Evolutionary conservation across 1,139 yeast genomes (phyloP), one percentile per base, ranked within the genome.

Genomic region (Candida freyschussii): DNA sequence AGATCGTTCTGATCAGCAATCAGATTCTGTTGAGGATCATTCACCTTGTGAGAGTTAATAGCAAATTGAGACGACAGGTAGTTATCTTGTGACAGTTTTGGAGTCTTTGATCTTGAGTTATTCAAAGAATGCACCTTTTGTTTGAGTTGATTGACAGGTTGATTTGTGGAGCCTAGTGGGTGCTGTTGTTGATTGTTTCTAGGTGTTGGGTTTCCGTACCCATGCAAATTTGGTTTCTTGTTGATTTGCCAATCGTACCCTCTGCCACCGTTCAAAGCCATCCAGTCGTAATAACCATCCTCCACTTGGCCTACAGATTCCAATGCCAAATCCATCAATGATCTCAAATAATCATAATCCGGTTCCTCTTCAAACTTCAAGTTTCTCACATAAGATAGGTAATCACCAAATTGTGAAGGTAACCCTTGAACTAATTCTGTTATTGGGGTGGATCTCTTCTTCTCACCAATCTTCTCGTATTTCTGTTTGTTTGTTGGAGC

Each of bases 181-280:
- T 13, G 12, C 26, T 44, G 50, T 22, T 44, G 45, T 15, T 33
- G 33, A 37, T 36, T 44, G 43, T 36, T 31, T 23, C 81, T 77
- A 15, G 83, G 83, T 43, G 72, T 76, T 22, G 84, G 84, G 47
- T 77, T 77, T 5, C 85, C 85, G 54, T 82, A 82, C 10, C 93
- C 93, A 57, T 82, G 91, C 40, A 82, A 60, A 48, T 82, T 82
- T 36, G 91, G 86, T 56, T 81, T 82, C 55, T 80, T 82, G 55
- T 81, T 82, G 44, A 81, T 73, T 6, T 82, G 65, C 17, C 82
- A 74, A 59, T 82, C 93, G 91, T 91, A 82, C 25, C 93, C 93
- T 53, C 74, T 72, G 33, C 93, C 93, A 29, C 78, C 78, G 51
- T 82, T 82, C 46, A 82, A 62, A 48, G 78, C 78, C 89, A 81